Base-by-base conservation (phyloP, 352 stramenopile species). In the Phytophthora chlamydospora region DNA sequence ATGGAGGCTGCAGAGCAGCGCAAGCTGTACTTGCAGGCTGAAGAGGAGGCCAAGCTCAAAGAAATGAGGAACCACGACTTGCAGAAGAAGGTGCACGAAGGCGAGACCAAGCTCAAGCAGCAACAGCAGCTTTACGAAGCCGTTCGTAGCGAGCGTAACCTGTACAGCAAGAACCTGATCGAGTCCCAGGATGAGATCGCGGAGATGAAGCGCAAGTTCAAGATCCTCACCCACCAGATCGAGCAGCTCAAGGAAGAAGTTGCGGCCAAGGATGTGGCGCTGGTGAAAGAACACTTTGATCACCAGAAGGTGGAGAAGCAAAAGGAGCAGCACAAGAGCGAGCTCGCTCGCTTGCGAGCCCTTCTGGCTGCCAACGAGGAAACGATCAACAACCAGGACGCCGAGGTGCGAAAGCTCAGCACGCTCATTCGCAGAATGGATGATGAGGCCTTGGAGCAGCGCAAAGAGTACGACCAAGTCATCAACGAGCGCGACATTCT, bases 401-500 rank as follows among this genome's bases (percentile, higher is more conserved):
- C 86, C 6, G 95, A 99, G 60, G 85, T 98, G n/a, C 85, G 89
- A 14, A 96, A 97, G 46, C 80, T 99, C 21, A 89, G 88, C 31
- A 88, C 83, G 7, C 95, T 98, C 55, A 95, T 99, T 57, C 74
- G 93, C 0, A 79, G 90, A 50, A 96, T 98, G 84, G 95, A 99
- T 61, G 91, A 98, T 44, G 92, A 98, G 67, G 91, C 87, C 36
- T 66, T 97, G 13, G 85, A 94, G 60, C 96, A 99, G 73, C 79
- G 85, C 38, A 98, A 98, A 70, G 96, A 99, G 72, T 98, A 98
- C 66, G 93, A 98, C 70, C 89, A 98, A 60, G 88, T 99, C 33
- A 97, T 98, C 41, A 97, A 97, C 65, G 96, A 99, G 72, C 86
- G 96, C 19, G 96, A 99, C 68, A 98, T 99, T 48, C 80, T 99